phyloP scores from a whole-genome alignment of 345 rosid genomes.

The Aegle marmelos region DNA sequence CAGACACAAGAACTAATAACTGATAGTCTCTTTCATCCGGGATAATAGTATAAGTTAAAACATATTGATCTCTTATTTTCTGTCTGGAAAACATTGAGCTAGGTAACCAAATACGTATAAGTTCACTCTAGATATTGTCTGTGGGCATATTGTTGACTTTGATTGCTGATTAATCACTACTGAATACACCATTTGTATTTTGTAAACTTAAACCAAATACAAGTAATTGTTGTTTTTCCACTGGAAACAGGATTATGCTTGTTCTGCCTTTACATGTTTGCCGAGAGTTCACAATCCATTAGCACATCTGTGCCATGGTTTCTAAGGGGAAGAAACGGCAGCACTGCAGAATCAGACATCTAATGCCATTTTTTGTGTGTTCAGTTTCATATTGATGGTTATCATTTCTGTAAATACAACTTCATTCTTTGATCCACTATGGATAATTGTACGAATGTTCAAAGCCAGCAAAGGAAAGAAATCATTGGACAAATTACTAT shows the following conservation, averaged over 20 bases:
- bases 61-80: not conserved
- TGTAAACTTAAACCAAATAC: not conserved
- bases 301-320: slow-evolving; percentile 31
- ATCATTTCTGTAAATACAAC: not conserved
- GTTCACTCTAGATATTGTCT: not conserved
- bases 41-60: not conserved
- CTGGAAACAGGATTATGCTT: slow-evolving; percentile 61
- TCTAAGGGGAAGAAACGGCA: slow-evolving; percentile 39
- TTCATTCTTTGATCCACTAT: not conserved
- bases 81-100: not conserved
- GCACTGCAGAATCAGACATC: slow-evolving; percentile 32
- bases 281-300: slow-evolving; percentile 51
- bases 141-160: not conserved
- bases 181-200: not conserved
- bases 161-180: not conserved
- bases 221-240: not conserved
- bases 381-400: not conserved
- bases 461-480: not conserved
- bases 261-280: slow-evolving; percentile 73
- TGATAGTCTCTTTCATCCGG: not conserved
- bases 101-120: not conserved
- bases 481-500: not conserved
- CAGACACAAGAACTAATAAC: not conserved
- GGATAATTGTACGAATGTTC: not conserved
- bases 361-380: not conserved